Percentiles rank a stretch among this genome's conserved stretches.
Conservation (phyloP, 1,139 yeast species). For the Ogataea hybrid region DNA sequence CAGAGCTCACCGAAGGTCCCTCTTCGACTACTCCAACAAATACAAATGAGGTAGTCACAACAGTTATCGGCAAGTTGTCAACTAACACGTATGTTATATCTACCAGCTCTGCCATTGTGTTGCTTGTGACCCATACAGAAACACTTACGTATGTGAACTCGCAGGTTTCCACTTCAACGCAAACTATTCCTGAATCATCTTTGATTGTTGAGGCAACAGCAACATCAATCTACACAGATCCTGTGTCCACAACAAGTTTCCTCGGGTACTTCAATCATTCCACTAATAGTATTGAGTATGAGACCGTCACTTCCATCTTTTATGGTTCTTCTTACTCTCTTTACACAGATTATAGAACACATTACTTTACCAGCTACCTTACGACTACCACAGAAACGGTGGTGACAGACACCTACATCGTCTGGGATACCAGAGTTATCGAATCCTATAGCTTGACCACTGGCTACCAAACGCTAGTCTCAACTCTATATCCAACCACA, state of each 20-base stretch:
- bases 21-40: not conserved
- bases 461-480: conserved; percentile 10
- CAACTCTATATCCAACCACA: conserved; percentile 15
- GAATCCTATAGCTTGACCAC: conserved; percentile 13
- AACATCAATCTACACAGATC: conserved; percentile 9
- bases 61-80: conserved; percentile 10
- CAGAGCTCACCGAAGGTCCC: not conserved
- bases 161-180: conserved; percentile 5
- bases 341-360: conserved; percentile 6
- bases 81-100: conserved; percentile 20
- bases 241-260: conserved; percentile 7
- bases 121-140: conserved; percentile 23
- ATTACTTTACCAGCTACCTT: conserved; percentile 5
- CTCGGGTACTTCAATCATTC: conserved; percentile 13
- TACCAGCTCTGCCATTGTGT: conserved; percentile 20
- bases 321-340: conserved; percentile 9
- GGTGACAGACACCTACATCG: conserved; percentile 16
- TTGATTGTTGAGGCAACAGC: conserved; percentile 11
- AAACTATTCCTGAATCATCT: conserved; percentile 5
- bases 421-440: conserved; percentile 10
- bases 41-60: conserved; percentile 10
- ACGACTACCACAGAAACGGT: conserved; percentile 5
- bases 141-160: conserved; percentile 14
- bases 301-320: conserved; percentile 8
- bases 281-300: not conserved